Conservation (phyloP, 441 rosid genomes). For the Adansonia grandidieri region DNA sequence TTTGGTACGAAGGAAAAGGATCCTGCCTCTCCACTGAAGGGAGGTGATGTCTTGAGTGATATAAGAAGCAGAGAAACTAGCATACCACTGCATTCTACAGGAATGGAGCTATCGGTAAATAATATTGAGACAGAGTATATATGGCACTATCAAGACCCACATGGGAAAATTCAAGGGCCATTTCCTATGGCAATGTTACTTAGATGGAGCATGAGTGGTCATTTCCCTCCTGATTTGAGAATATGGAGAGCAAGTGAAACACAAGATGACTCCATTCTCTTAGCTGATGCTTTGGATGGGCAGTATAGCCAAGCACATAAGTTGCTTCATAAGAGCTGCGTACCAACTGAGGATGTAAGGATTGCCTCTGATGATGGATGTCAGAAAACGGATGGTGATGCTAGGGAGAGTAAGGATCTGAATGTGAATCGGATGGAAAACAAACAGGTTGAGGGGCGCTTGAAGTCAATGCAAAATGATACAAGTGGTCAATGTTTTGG, state of each 20-base stretch:
- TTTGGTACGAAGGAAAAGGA: constrained; percentile 39
- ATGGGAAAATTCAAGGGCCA: constrained; percentile 88
- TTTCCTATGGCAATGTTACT: constrained; percentile 73
- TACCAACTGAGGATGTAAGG: constrained; percentile 38
- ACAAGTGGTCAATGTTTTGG: constrained; percentile 42
- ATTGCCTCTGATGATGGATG: constrained; percentile 39
- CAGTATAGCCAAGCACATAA: constrained; percentile 36
- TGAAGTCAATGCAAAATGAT: constrained; percentile 49
- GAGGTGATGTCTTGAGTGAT: constrained; percentile 42
- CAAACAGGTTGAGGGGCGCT: constrained; percentile 48
- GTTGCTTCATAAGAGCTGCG: constrained; percentile 31
- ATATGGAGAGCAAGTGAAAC: constrained; percentile 78
- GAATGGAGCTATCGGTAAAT: constrained; percentile 43
- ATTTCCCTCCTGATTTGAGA: constrained; percentile 69
- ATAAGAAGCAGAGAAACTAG: constrained; percentile 41
- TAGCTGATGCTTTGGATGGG: constrained; percentile 77
- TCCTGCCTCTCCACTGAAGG: constrained; percentile 37
- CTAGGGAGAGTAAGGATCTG: constrained; percentile 34
- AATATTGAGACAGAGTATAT: constrained; percentile 54
- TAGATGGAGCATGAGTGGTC: constrained; percentile 73
- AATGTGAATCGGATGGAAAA: constrained; percentile 37
- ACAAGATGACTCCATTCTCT: constrained; percentile 69
- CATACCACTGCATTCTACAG: constrained; percentile 43
- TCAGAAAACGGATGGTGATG: constrained; percentile 35
- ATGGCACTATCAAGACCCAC: constrained; percentile 94